Evolutionary conservation across 768 basidiomycete genomes (phyloP).

Genomic region (Mycena pura): DNA sequence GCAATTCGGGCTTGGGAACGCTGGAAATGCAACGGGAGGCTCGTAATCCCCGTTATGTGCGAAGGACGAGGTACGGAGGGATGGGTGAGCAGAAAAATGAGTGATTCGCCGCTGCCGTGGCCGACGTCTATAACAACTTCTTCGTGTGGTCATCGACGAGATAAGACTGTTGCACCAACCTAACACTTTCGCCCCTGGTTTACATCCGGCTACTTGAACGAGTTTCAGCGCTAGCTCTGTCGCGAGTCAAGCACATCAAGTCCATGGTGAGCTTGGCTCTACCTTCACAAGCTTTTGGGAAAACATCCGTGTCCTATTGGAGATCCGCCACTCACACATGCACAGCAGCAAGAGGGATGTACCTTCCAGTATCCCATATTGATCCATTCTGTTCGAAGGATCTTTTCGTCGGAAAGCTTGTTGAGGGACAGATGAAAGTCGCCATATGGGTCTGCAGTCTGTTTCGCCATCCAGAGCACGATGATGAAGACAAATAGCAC

Average conservation of each 20-base stretch:
- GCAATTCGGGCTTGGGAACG: constrained; percentile 52
- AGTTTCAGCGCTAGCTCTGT: constrained; percentile 60
- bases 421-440: constrained; percentile 65
- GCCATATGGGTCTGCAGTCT: constrained; percentile 58
- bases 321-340: background rate
- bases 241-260: constrained; percentile 27
- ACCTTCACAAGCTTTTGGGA: constrained; percentile 71
- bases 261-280: background rate
- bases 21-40: constrained; percentile 52
- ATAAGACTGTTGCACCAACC: constrained; percentile 43
- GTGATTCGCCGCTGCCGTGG: constrained; percentile 71
- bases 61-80: constrained; percentile 53
- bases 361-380: constrained; percentile 80
- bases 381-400: constrained; percentile 64
- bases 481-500: constrained; percentile 2
- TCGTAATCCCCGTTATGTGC: constrained; percentile 63
- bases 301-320: constrained; percentile 50
- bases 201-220: constrained; percentile 48
- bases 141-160: constrained; percentile 2
- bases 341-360: background rate
- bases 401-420: constrained; percentile 39
- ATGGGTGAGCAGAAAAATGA: constrained; percentile 59
- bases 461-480: constrained; percentile 12
- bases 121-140: constrained; percentile 59
- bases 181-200: constrained; percentile 53